Base-by-base conservation (phyloP, 2,329 filamentous ascomycete species). In the Cadophora sp. region DNA sequence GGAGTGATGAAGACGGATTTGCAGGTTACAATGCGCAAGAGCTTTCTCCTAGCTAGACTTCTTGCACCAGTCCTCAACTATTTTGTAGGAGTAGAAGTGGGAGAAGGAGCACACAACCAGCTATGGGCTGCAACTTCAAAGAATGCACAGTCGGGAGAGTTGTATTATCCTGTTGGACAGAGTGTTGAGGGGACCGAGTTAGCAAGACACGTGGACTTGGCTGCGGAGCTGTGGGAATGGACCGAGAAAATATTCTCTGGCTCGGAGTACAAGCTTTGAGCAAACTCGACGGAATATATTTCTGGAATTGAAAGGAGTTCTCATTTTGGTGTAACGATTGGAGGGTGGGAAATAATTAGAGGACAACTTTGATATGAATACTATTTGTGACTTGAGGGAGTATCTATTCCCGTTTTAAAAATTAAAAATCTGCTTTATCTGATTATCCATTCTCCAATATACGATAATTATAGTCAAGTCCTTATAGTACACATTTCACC, bases 121-220 rank as follows among this genome's bases (percentile, higher is more conserved):
- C 69, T 82, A 11, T 83, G 81, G 80, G 79, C 78, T 6, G 78
- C 76, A 1, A 62, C 66, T 16, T 30, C 14, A n/a, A 61, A 18
- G 59, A 55, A 47, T 8, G 69, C 79, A 20, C 72, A 73, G 67
- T 78, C 68, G 50, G 80, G 79, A 4, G 75, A 73, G 13, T 79
- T 77, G 59, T 81, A 81, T 70, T 73, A 72, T 47, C 80, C 79
- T 0, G 67, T 81, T 20, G 79, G 79, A 0, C 64, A 77, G 2
- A 66, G 74, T 56, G 74, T 73, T 1, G 64, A 66, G 24, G 76
- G 75, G 0, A 71, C 50, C 9, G 64, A 61, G 45, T 20, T 67
- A 30, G 59, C 70, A 20, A 75, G 60, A 43, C 72, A 76, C 60
- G 63, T 72, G 58, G 72, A 77, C 20, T 62, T 80, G 33, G 78